A percentile compares a stretch with the other conserved stretches of the same genome.
Conservation (phyloP, 345 rosid species). For the Boechera retrofracta region DNA sequence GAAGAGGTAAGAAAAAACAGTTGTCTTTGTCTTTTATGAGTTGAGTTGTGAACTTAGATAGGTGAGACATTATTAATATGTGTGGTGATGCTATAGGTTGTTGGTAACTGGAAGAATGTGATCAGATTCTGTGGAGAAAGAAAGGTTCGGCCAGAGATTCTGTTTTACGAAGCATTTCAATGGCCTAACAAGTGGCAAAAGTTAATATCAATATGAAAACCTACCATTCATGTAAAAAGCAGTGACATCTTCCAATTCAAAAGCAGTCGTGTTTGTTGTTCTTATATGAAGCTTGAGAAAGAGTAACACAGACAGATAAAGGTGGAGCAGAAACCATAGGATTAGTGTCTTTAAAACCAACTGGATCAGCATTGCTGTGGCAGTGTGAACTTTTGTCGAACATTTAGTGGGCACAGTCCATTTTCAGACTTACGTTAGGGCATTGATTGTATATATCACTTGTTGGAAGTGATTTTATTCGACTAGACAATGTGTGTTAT, state of each 20-base stretch:
- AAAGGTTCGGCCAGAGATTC: constrained; percentile 38
- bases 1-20: constrained; percentile 29
- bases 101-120: constrained; percentile 37
- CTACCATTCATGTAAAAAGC: neutral
- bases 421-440: no score
- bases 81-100: constrained; percentile 22
- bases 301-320: neutral
- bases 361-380: neutral
- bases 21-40: neutral
- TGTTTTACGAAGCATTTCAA: constrained; percentile 34
- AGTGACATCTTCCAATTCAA: neutral
- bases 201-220: neutral
- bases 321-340: neutral
- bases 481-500: neutral
- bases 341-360: neutral
- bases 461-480: neutral
- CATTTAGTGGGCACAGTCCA: neutral
- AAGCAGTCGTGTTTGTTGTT: neutral
- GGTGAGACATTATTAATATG: neutral
- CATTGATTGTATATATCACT: no score
- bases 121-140: constrained; percentile 28
- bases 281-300: neutral
- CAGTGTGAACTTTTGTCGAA: neutral
- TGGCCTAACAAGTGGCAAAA: neutral
- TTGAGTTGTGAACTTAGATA: constrained; percentile 1